Percentiles rank a stretch among this genome's conserved stretches.
Evolutionary conservation across 371 early-diverging fungal genomes (phyloP).

Genomic region (Mucor indicus): DNA sequence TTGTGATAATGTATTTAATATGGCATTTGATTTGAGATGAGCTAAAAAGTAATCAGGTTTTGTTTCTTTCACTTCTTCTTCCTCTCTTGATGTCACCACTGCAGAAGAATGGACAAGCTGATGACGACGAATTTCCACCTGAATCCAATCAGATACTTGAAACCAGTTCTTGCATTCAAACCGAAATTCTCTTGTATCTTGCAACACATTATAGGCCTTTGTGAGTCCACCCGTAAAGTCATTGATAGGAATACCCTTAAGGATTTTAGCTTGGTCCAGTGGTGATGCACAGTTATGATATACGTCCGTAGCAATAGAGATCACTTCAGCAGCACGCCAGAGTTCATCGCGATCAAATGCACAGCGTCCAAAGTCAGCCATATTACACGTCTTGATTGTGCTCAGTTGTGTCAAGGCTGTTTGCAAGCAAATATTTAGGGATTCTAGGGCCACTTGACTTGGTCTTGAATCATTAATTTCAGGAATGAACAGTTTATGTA

Average conservation of each 20-base stretch:
- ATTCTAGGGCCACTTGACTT: conserved; percentile 20
- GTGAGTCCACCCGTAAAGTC: conserved; percentile 20
- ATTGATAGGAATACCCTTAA: conserved; percentile 13
- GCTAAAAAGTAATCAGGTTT: conserved; percentile 20
- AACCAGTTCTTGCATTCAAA: conserved; percentile 24
- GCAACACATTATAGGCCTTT: conserved; percentile 15
- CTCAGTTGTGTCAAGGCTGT: conserved; percentile 26
- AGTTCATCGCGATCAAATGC: conserved; percentile 40
- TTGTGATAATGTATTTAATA: not conserved
- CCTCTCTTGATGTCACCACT: not conserved
- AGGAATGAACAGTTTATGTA: conserved; percentile 38
- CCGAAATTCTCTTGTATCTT: conserved; percentile 25
- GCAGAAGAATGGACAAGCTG: not conserved
- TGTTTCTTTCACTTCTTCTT: not conserved
- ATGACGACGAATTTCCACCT: conserved; percentile 27
- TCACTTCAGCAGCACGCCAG: conserved; percentile 34
- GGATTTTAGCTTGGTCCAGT: conserved; percentile 11
- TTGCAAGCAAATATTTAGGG: conserved; percentile 30
- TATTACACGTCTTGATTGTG: conserved; percentile 25
- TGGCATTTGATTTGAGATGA: conserved; percentile 16
- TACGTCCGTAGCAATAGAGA: conserved; percentile 28
- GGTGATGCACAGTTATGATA: conserved; percentile 17
- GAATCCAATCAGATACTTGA: conserved; percentile 35
- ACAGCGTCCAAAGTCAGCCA: conserved; percentile 22
- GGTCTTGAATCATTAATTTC: conserved; percentile 22